A percentile compares a stretch with the other conserved stretches of the same genome.
Evolutionary conservation across 331 rosid genomes (phyloP).

Genomic region (Stylosanthes scabra): DNA sequence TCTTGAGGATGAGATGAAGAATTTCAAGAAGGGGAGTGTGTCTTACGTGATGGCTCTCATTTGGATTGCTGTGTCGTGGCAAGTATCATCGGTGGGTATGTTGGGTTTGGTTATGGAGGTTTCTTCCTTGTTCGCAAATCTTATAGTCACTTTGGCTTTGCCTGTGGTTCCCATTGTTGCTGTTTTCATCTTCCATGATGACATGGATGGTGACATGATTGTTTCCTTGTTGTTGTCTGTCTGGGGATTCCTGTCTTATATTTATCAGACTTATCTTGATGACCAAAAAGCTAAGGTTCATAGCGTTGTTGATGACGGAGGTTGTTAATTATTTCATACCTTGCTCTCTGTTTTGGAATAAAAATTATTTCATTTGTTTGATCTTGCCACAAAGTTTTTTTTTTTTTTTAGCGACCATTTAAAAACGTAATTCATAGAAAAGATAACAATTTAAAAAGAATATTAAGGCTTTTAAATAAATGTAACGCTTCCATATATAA

Average conservation of each 20-base stretch:
- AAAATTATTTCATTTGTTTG: too few relatives aligned
- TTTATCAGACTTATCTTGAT: constrained; percentile 68
- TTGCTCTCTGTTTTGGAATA: too few relatives aligned
- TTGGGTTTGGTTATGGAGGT: constrained; percentile 73
- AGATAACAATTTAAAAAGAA: too few relatives aligned
- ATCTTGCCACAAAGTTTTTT: too few relatives aligned
- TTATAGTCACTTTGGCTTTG: constrained; percentile 61
- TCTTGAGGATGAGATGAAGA: constrained; percentile 60
- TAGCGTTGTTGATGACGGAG: constrained; percentile 17
- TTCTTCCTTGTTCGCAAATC: constrained; percentile 75
- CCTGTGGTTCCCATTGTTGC: constrained; percentile 63
- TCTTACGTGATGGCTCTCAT: constrained; percentile 70
- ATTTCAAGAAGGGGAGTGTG: constrained; percentile 53
- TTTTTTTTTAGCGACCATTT: too few relatives aligned
- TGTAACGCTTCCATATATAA: too few relatives aligned
- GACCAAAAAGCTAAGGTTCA: constrained; percentile 46
- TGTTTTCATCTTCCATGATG: constrained; percentile 63
- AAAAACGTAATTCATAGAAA: too few relatives aligned
- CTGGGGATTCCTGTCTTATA: constrained; percentile 73
- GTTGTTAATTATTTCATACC: too few relatives aligned
- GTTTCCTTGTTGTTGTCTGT: constrained; percentile 64
- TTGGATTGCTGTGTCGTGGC: constrained; percentile 75
- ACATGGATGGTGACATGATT: constrained; percentile 66
- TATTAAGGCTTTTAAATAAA: too few relatives aligned
- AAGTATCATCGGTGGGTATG: constrained; percentile 56